Evolutionary conservation across 768 basidiomycete species (phyloP).

Genomic region (Leccinum barrowsii): DNA sequence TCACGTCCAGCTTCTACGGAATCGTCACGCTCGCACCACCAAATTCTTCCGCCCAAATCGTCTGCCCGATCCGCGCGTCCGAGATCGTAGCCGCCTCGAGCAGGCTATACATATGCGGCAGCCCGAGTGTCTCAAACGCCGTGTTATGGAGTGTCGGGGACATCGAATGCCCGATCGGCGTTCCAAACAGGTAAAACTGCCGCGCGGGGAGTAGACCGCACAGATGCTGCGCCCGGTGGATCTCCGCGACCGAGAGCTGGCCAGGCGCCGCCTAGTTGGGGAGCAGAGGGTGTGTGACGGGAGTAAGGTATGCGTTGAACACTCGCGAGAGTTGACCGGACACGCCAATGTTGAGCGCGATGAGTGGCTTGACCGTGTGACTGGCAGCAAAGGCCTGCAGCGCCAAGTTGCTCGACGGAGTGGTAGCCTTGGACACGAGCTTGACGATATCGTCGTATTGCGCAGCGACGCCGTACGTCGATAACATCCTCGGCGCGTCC

Average conservation of each 20-base stretch:
- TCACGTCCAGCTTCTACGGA: too few relatives aligned
- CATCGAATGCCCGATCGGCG: slow-evolving; percentile 82
- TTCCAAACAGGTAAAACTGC: slow-evolving; percentile 82
- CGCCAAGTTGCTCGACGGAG: slow-evolving; percentile 72
- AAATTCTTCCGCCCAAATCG: too few relatives aligned
- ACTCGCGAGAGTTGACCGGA: slow-evolving; percentile 90
- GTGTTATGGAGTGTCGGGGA: too few relatives aligned
- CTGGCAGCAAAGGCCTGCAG: slow-evolving; percentile 68
- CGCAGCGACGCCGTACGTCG: slow-evolving; percentile 65
- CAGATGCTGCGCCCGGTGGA: slow-evolving; percentile 77
- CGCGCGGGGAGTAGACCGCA: slow-evolving; percentile 49
- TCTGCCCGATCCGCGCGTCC: too few relatives aligned
- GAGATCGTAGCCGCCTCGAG: too few relatives aligned
- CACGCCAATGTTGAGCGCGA: slow-evolving; percentile 92
- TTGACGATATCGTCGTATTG: slow-evolving; percentile 86
- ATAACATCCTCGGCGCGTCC: slow-evolving; percentile 61
- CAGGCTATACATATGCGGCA: too few relatives aligned
- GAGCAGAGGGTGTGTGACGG: slow-evolving; percentile 86
- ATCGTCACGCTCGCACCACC: too few relatives aligned
- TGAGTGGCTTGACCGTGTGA: slow-evolving; percentile 68
- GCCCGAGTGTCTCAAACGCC: too few relatives aligned
- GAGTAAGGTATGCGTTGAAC: slow-evolving; percentile 81
- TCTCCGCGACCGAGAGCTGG: slow-evolving; percentile 84
- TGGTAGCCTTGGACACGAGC: slow-evolving; percentile 75
- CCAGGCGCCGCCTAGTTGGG: slow-evolving; percentile 85